A percentile compares a stretch with the other conserved stretches of the same genome.
These are phyloP conservation scores for Pseudophaeomoniella oleicola DNA, from an alignment of 2,329 filamentous ascomycete species.

Conservation along the genomic window DNA sequence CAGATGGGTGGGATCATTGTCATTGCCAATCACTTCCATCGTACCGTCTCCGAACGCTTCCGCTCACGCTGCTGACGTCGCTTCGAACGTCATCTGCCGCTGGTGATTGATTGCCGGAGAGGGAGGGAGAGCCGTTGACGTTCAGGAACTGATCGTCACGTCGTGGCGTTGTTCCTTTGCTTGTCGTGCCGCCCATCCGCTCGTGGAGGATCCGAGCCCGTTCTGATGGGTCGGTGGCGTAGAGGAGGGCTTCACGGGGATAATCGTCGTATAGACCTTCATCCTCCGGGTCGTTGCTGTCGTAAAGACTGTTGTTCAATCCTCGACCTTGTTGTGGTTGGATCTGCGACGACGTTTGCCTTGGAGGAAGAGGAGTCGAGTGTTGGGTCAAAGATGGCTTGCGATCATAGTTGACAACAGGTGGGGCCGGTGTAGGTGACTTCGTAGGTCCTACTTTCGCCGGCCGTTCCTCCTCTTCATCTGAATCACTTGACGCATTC, in stretches of 20 bases:
- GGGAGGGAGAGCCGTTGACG: conserved; percentile 11
- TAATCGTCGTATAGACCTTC: conserved; percentile 17
- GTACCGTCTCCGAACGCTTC: conserved; percentile 15
- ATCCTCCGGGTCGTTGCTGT: conserved; percentile 3
- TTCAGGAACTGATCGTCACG: conserved; percentile 10
- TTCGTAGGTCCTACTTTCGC: neutral
- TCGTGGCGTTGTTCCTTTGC: neutral
- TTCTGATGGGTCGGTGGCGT: conserved; percentile 6
- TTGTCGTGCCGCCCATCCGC: neutral
- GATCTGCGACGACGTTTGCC: conserved; percentile 7
- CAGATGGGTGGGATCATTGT: too few relatives aligned
- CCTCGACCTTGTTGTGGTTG: conserved; percentile 6
- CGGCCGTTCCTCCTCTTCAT: neutral
- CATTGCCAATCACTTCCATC: conserved; percentile 12
- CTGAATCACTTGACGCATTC: neutral
- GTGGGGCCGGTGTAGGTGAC: neutral
- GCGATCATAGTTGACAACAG: neutral
- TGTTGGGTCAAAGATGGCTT: neutral
- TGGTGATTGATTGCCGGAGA: too few relatives aligned
- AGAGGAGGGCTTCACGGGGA: conserved; percentile 26
- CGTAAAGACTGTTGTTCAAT: conserved; percentile 5
- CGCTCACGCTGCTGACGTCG: conserved; percentile 11
- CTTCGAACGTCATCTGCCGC: conserved; percentile 8
- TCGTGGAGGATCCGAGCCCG: neutral
- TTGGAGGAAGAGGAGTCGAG: neutral